phyloP scores from a whole-genome alignment of 1,139 yeast species.

The Hemisphaericaspora xylanilytica region DNA sequence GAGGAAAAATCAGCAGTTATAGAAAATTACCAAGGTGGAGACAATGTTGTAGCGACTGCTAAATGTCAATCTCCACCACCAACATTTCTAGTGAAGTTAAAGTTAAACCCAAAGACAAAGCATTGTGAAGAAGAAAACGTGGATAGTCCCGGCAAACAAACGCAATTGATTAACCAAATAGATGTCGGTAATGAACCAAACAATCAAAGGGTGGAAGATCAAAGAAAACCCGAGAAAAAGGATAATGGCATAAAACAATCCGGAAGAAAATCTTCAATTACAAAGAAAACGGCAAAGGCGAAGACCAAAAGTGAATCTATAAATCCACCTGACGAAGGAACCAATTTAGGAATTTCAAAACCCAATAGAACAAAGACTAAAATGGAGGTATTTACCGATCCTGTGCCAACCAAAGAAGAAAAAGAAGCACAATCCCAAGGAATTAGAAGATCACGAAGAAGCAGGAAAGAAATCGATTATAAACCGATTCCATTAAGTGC shows the following conservation, averaged over 20 bases:
- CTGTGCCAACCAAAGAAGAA: not conserved
- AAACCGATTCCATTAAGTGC: conserved; percentile 65
- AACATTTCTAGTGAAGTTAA: not conserved
- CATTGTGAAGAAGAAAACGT: no score
- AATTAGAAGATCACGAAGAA: conserved; percentile 15
- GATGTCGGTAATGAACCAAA: no score
- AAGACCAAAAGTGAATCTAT: not conserved
- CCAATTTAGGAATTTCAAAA: not conserved
- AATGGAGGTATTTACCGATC: conserved; percentile 1
- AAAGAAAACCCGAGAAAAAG: no score
- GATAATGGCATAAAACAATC: not conserved
- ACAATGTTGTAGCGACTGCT: no score
- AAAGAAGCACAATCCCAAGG: not conserved
- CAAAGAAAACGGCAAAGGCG: not conserved
- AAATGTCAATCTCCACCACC: not conserved
- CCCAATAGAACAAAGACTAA: not conserved
- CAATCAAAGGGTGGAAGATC: no score
- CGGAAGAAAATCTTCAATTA: not conserved
- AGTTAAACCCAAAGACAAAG: conserved; percentile 1
- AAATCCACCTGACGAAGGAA: not conserved
- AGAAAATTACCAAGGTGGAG: no score
- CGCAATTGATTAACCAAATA: no score
- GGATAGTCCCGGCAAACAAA: not conserved
- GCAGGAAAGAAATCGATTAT: conserved; percentile 52
- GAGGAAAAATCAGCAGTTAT: not conserved